A percentile compares a stretch with the other conserved stretches of the same genome.
These are phyloP conservation scores for Plantago ovata DNA, from an alignment of 257 asterid species.

Conservation along the genomic window DNA sequence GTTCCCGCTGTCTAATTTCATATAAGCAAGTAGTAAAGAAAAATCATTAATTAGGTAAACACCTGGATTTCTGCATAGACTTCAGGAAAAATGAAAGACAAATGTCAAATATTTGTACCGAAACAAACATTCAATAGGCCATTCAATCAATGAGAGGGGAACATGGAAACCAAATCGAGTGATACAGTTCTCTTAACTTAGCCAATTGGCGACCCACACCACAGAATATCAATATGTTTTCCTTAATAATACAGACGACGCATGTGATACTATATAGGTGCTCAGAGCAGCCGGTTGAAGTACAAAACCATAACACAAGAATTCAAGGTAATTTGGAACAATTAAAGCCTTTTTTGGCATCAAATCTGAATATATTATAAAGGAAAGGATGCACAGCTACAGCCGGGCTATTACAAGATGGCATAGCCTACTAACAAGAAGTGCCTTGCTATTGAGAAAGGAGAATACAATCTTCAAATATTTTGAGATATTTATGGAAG, in stretches of 20 bases:
- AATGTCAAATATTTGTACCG: neutral
- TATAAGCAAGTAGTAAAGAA: conserved; percentile 18
- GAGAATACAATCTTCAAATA: neutral
- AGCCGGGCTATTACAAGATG: neutral
- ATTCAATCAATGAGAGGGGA: neutral
- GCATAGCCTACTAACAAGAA: neutral
- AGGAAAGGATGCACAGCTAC: too few relatives aligned
- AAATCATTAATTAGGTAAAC: conserved; percentile 1
- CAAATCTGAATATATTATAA: too few relatives aligned
- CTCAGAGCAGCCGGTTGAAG: too few relatives aligned
- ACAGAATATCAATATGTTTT: too few relatives aligned
- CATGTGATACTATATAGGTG: too few relatives aligned
- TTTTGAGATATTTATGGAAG: conserved; percentile 1
- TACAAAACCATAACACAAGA: too few relatives aligned
- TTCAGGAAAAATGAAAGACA: neutral
- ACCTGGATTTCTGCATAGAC: neutral
- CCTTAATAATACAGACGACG: too few relatives aligned
- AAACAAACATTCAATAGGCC: neutral
- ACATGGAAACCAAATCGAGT: too few relatives aligned
- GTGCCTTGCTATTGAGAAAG: neutral
- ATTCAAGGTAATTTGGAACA: too few relatives aligned
- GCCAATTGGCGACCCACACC: too few relatives aligned
- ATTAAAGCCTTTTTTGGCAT: too few relatives aligned
- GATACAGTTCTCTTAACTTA: too few relatives aligned
- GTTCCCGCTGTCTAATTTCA: conserved; percentile 59